Percentiles rank a stretch among this genome's conserved stretches.
Conservation (phyloP, 1,284 basidiomycete species). For the Pyrrhoderma noxium region DNA sequence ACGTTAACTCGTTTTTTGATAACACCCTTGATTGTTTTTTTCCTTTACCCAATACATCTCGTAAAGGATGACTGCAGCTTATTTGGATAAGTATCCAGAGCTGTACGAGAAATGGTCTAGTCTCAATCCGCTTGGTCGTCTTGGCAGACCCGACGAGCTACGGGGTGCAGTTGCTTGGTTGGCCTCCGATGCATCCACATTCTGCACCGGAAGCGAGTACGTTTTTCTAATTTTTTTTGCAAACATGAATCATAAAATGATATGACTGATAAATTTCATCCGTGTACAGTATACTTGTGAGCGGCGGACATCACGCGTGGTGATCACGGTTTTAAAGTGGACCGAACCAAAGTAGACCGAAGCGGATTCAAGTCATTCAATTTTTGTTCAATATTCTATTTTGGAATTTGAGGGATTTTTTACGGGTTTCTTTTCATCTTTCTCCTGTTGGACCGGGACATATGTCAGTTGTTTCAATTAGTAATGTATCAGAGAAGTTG, state of each 20-base stretch:
- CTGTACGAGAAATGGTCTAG: conserved; percentile 67
- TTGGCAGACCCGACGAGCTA: conserved; percentile 71
- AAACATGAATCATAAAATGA: conserved; percentile 12
- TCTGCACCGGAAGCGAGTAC: conserved; percentile 71
- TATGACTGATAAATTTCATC: background rate
- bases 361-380: no score
- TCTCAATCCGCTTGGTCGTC: conserved; percentile 67
- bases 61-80: conserved; percentile 61
- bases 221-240: conserved; percentile 27
- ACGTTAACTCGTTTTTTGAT: background rate
- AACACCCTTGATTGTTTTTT: background rate
- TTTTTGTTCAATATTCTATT: no score
- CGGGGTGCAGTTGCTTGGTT: conserved; percentile 75
- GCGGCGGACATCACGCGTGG: conserved; percentile 68
- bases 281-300: conserved; percentile 53
- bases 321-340: conserved; percentile 25
- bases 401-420: background rate
- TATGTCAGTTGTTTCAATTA: no score
- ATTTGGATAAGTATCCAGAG: conserved; percentile 63
- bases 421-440: background rate
- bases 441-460: no score
- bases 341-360: background rate
- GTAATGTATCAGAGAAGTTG: no score
- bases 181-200: conserved; percentile 71
- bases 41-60: no score